Evolutionary conservation across 192 early-diverging fungal species (phyloP).

Genomic region (Haplosporangium gracile): DNA sequence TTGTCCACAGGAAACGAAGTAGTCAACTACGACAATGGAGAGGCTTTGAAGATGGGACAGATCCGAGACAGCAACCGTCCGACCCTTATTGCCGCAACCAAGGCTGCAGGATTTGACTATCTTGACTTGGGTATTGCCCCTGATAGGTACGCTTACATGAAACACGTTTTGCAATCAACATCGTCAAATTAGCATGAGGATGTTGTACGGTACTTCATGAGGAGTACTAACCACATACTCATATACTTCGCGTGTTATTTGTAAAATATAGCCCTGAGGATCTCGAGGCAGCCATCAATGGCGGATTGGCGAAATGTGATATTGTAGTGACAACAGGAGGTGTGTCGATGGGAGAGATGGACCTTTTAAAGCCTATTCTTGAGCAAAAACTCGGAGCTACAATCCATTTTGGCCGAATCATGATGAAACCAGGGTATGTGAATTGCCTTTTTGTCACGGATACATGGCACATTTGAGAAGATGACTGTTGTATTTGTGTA

Average conservation of each 20-base stretch:
- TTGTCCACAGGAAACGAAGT: constrained; percentile 95
- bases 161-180: not conserved
- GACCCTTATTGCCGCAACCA: constrained; percentile 76
- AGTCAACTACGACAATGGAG: constrained; percentile 60
- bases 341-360: constrained; percentile 98
- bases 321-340: constrained; percentile 94
- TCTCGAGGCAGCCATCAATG: constrained; percentile 63
- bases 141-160: constrained; percentile 68
- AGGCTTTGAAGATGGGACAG: constrained; percentile 64
- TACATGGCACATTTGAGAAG: not conserved
- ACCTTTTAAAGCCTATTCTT: constrained; percentile 90
- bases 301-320: constrained; percentile 70
- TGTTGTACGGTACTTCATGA: not conserved
- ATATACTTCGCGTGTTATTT: not conserved
- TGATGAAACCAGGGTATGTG: constrained; percentile 90
- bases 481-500: not conserved
- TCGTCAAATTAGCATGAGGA: not conserved
- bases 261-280: constrained; percentile 57
- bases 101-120: constrained; percentile 71
- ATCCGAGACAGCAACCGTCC: constrained; percentile 92
- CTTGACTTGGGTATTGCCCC: constrained; percentile 81
- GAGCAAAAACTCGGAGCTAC: constrained; percentile 81
- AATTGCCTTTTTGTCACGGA: not conserved
- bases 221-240: not conserved
- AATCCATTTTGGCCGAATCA: constrained; percentile 92